Evolutionary conservation across 768 basidiomycete genomes (phyloP), one percentile per base, ranked within the genome.

Genomic region (Tubosaeta sp.): DNA sequence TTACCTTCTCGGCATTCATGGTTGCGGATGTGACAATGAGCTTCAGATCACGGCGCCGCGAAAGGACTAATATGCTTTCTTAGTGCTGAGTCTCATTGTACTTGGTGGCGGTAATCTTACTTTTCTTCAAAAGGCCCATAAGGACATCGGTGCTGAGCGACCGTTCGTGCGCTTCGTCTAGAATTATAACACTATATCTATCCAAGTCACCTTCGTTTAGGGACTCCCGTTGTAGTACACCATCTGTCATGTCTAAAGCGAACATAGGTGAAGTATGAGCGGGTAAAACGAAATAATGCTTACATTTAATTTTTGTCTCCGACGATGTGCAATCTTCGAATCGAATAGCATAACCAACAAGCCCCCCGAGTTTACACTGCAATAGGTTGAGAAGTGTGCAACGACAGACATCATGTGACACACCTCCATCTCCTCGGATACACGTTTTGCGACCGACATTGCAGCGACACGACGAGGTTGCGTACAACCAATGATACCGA

Each of bases 401-500:
- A 21, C 16, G 3, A 12, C 27, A 44, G 21, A 46, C 19, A 49
- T 21, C 36, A 12, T 3, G 41, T 47, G 38, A 64, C 82, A 48
- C 41, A 90, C 90, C 82, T 96, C 91, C 88, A 99, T 98, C 72
- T 99, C 96, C 65, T 99, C 96, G 63, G 92, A 94, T 51, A 99
- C 96, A 69, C 96, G 94, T 73, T 99, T 98, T n/a, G 96, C 96
- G 7, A 98, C 96, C 10, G 91, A 94, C 96, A 99, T 98, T 14
- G 96, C 96, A 40, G 96, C 96, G 25, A 99, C 96, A 73, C 96
- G 94, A 59, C 96, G 82, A 44, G 96, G 96, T 65, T 99, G 96
- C 0, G 96, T 99, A 64, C 96, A 99, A 11, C 95, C 95, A 44
- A 99, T 84, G 38, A 98, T 77, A 16, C 95, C 95, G 70, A 84